Conservation (phyloP, 163 green algal genomes). For the Scenedesmus sp. region DNA sequence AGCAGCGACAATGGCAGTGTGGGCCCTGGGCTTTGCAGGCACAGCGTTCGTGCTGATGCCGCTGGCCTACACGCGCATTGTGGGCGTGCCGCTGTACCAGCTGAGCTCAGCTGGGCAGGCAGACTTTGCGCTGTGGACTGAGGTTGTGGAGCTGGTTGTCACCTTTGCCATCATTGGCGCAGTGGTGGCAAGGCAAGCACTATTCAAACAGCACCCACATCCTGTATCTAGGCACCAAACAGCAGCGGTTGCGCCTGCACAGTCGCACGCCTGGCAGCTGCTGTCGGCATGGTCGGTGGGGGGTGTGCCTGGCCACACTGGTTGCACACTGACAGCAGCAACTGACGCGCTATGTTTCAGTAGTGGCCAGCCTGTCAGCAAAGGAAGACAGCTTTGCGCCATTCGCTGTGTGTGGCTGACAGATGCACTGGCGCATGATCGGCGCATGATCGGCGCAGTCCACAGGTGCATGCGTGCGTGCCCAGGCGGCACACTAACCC, state of each 20-base stretch:
- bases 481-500: no score
- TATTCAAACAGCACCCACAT: not conserved
- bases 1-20: slow-evolving; percentile 61
- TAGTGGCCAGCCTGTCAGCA: no score
- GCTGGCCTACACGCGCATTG: slow-evolving; percentile 31
- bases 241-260: not conserved
- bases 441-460: no score
- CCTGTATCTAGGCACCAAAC: not conserved
- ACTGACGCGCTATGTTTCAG: no score
- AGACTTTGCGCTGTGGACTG: slow-evolving; percentile 60
- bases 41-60: slow-evolving; percentile 69
- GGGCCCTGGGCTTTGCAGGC: slow-evolving; percentile 61
- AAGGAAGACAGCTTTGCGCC: no score
- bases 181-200: slow-evolving; percentile 53
- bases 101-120: slow-evolving; percentile 54
- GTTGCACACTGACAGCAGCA: not conserved
- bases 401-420: no score
- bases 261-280: not conserved
- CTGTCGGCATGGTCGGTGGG: not conserved
- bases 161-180: slow-evolving; percentile 55
- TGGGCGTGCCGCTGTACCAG: slow-evolving; percentile 10
- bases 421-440: no score
- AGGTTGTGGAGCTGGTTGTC: slow-evolving; percentile 60
- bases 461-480: no score
- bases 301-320: not conserved